These are phyloP conservation scores for Vigna unguiculata DNA, from an alignment of 306 rosid species.

Conservation along the genomic window DNA sequence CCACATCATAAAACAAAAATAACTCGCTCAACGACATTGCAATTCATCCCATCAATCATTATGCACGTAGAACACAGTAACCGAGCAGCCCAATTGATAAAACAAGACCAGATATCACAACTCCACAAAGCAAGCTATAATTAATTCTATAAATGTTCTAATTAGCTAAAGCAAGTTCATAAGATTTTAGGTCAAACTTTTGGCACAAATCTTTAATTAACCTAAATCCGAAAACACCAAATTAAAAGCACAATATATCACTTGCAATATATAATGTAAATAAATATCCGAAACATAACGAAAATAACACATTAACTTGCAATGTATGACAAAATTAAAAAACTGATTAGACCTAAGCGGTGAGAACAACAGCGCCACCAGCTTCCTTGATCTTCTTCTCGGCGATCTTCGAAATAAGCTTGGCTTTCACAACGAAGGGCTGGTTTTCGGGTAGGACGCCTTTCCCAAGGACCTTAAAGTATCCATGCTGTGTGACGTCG, in stretches of 20 bases:
- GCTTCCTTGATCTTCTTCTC: conserved; percentile 96
- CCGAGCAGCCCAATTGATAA: background rate
- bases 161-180: background rate
- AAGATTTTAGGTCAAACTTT: background rate
- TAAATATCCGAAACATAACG: background rate
- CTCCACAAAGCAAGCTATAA: background rate
- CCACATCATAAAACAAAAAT: background rate
- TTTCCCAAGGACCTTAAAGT: conserved; percentile 80
- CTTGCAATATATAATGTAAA: background rate
- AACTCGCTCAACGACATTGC: background rate
- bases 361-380: conserved; percentile 84
- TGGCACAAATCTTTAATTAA: background rate
- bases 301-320: background rate
- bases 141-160: background rate
- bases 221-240: background rate
- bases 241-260: background rate
- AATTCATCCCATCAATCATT: background rate
- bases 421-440: conserved; percentile 83
- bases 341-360: conserved; percentile 63
- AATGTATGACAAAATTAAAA: background rate
- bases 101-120: background rate
- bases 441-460: conserved; percentile 66
- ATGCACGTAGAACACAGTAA: background rate
- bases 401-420: conserved; percentile 75
- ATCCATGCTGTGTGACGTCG: conserved; percentile 75